Evolutionary conservation across 1,284 basidiomycete genomes (phyloP), one percentile per base, ranked within the genome.

Genomic region (Boletellus deceptivus): DNA sequence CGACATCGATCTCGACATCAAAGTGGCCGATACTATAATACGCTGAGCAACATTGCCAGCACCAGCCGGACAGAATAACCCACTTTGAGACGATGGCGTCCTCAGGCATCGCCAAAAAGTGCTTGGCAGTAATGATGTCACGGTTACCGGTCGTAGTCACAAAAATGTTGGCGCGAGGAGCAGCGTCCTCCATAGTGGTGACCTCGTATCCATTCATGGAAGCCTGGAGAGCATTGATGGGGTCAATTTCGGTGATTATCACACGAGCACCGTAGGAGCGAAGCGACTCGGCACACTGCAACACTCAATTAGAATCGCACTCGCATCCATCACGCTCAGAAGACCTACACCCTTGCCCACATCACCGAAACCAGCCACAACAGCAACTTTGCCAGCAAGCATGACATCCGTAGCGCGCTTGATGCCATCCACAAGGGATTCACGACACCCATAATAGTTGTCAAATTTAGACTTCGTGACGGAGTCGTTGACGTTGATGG

Each of bases 341-440:
- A 38, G 39, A 53, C 41, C 10, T 76, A 93, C 92, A 57, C 96
- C 96, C 78, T 99, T 99, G 63, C 96, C 96, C 65, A 99, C 96
- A 69, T 99, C 96, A 79, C 96, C 96, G 74, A 91, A 99, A 57
- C 96, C 96, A 63, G 96, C 96, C 63, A 99, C 96, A 59, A 99
- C 91, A 55, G 95, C 95, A 61, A 98, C 93, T 79, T 99, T 99
- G 55, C 96, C 96, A 65, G 97, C 97, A 70, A 99, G 86, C 96
- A 99, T 99, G 72, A 99, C 93, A 74, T 99, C 96, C 63, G 96
- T 99, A 56, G 96, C 96, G 71, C 96, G 93, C 85, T 99, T 99
- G 81, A 99, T 98, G 70, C 96, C 96, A 72, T 99, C 96, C 61
- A 99, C 97, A 61, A 99, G 91, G 46, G 96, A 99, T 78, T 99